These are phyloP conservation scores for Paramecium pentaurelia DNA, from an alignment of 73 alveolate genomes.

Conservation along the genomic window DNA sequence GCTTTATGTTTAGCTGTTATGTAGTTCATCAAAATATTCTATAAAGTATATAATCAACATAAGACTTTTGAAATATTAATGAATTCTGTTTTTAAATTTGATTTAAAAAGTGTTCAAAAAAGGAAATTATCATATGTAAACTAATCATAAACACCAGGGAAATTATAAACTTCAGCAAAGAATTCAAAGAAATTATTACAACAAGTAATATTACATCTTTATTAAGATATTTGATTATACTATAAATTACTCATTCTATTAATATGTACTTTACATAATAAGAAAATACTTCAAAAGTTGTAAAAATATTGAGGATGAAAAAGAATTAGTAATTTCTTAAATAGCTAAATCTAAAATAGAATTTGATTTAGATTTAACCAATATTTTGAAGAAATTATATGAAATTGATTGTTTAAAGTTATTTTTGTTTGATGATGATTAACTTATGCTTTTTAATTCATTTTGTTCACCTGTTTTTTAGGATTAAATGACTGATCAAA, in stretches of 20 bases:
- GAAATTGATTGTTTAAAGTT: conserved; percentile 31
- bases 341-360: conserved; percentile 35
- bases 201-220: neutral
- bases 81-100: conserved; percentile 48
- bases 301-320: neutral
- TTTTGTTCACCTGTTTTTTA: conserved; percentile 36
- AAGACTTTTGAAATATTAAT: conserved; percentile 26
- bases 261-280: neutral
- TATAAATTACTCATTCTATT: neutral
- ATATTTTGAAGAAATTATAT: conserved; percentile 9
- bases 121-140: neutral
- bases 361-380: conserved; percentile 29
- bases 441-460: neutral
- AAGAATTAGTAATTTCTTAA: neutral
- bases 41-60: neutral
- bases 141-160: neutral
- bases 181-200: neutral
- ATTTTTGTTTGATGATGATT: conserved; percentile 39
- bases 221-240: neutral
- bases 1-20: conserved; percentile 30
- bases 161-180: neutral
- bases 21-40: neutral
- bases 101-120: neutral
- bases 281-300: neutral
- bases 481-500: neutral